Base-by-base conservation (phyloP, 75 land plant genomes). In the Sequoia sempervirens region DNA sequence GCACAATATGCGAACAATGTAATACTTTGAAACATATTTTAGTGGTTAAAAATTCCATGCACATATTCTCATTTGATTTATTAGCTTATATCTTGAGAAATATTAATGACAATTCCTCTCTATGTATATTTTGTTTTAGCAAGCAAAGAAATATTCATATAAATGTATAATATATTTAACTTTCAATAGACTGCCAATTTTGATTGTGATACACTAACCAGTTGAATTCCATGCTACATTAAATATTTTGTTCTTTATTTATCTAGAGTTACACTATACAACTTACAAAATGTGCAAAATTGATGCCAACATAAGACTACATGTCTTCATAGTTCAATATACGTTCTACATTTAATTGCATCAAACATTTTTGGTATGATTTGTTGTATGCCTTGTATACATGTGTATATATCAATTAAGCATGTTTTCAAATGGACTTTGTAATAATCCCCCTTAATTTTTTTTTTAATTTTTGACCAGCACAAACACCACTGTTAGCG, bases 1-100 rank as follows among this genome's bases (percentile, higher is more conserved):
- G 79, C 99, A 97, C 85, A 97, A 97, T 84, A 93, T 97, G 99
- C 90, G 99, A 91, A 93, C 97, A 80, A 93, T 94, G 95, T 95
- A 92, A 45, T 47, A 9, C 32, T 52, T 74, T 43, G 36, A 36
- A 11, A 38, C 79, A 32, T 70, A 0, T 50, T 69, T 78, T 78
- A n/a, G 80, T 10, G 30, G 40, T 78, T 9, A 78, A 43, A n/a
- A 43, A 0, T 10, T 78, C 43, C 4, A 23, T 20, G 8, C 45
- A 78, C 26, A 78, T 26, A 26, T 78, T 78, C 10, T 45, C 50
- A 45, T 78, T 78, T 69, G 36, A 12, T 32, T 69, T 30, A 32
- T 12, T 9, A 69, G 73, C n/a, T 32, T 69, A 69, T 69, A 28
- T 69, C 36, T 69, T 69, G 73, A 69, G 3, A 30, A 28, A 61